Base-by-base conservation (phyloP, 2,329 filamentous ascomycete species). In the Podosphaera xanthii region DNA sequence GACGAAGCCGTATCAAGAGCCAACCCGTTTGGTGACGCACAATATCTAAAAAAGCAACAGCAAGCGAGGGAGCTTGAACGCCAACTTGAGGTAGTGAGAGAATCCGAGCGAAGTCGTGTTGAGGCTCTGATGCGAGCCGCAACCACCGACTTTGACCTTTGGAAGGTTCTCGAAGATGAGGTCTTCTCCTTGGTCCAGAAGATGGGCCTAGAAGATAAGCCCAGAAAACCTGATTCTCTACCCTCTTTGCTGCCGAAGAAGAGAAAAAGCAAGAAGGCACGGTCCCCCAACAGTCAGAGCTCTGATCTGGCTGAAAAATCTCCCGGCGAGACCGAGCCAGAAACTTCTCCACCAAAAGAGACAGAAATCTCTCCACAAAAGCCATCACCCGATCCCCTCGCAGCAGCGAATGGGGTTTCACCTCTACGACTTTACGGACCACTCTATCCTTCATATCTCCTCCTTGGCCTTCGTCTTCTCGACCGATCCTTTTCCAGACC, bases 111-210 rank as follows among this genome's bases (percentile, higher is more conserved):
- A 54, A 63, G 66, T 34, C 72, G 78, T 8, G 74, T 87, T 7
- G 76, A 79, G 62, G 62, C 64, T 4, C 65, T 78, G 46, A 77
- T 90, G 71, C 69, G 72, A 9, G 67, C 65, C 1, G 81, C 81
- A 22, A 64, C 72, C 60, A 79, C 79, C 0, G 86, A 90, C 64
- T 70, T 75, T 30, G 78, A 80, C 57, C 72, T 88, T 8, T 89
- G 85, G 84, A 69, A 78, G 5, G 69, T 84, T 2, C 73, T 90
- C 67, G 79, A 87, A 61, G 68, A 72, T 3, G 77, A 87, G 57
- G 81, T 89, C 10, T 86, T 89, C 64, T 73, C 75, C 1, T 70
- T 82, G 62, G 76, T 83, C 0, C 67, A 70, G 2, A 76, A 72
- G 60, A 70, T 87, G 30, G 77, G 80, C 9, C 72, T 86, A 10